These are phyloP conservation scores for Zygosaccharomyces sapae DNA, from an alignment of 1,139 yeast genomes.

Conservation along the genomic window DNA sequence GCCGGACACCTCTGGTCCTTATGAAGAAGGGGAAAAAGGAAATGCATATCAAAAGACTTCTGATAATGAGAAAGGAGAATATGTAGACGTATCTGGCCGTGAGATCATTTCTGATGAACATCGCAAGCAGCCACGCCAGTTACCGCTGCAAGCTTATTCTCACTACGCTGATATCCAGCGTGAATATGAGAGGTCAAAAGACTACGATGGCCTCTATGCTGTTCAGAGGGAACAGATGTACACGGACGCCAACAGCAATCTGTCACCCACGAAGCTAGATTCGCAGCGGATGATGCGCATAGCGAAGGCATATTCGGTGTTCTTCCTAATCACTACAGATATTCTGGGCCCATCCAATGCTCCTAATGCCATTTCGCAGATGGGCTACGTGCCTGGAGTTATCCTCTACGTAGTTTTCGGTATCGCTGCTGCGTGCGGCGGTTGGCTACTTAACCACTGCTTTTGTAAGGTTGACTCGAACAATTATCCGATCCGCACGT, in stretches of 20 bases:
- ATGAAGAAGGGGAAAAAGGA: slow-evolving; percentile 9
- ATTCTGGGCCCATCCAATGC: slow-evolving; percentile 45
- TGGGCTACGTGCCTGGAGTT: slow-evolving; percentile 45
- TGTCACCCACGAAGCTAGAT: slow-evolving; percentile 13
- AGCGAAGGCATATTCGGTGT: slow-evolving; percentile 36
- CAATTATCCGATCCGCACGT: slow-evolving; percentile 42
- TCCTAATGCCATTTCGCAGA: slow-evolving; percentile 42
- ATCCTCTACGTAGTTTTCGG: slow-evolving; percentile 42
- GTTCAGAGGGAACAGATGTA: slow-evolving; percentile 15
- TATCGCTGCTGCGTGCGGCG: slow-evolving; percentile 41
- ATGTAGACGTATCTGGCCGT: slow-evolving; percentile 10
- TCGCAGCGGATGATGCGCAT: slow-evolving; percentile 15
- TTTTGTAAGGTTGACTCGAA: slow-evolving; percentile 40
- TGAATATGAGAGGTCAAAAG: slow-evolving; percentile 13
- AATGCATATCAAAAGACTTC: slow-evolving; percentile 3
- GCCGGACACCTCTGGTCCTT: neutral
- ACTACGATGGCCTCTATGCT: slow-evolving; percentile 14
- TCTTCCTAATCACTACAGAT: slow-evolving; percentile 45
- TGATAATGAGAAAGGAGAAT: slow-evolving; percentile 11
- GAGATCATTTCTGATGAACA: slow-evolving; percentile 10
- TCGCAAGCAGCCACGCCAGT: neutral
- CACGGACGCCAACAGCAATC: slow-evolving; percentile 14
- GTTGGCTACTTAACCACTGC: slow-evolving; percentile 35
- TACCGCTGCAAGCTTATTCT: slow-evolving; percentile 16
- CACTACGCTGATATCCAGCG: slow-evolving; percentile 17